These are phyloP conservation scores for Trichoderma harzianum DNA, from an alignment of 2,329 filamentous ascomycete genomes.

Conservation along the genomic window DNA sequence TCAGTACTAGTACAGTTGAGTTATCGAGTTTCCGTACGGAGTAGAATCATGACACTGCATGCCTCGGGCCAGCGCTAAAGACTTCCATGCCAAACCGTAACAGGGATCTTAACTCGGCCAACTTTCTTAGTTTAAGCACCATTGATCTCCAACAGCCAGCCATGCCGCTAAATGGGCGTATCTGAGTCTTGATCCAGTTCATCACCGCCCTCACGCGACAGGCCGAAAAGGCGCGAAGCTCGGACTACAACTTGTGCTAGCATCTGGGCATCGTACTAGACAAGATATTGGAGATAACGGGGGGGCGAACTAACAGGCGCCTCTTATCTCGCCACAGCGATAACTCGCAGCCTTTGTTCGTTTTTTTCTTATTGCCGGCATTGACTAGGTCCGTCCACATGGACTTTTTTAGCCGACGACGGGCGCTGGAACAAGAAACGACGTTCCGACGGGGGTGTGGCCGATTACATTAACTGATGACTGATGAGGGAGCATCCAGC, in stretches of 20 bases:
- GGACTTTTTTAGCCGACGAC: not conserved
- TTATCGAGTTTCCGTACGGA: not conserved
- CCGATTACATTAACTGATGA: not conserved
- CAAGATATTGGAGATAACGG: conserved; percentile 2
- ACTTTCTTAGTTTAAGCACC: not conserved
- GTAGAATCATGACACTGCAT: not conserved
- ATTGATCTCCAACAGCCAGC: not conserved
- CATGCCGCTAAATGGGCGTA: not conserved
- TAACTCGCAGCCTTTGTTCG: not conserved
- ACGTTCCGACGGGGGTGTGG: not conserved
- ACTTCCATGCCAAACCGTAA: not conserved
- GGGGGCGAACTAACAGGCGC: not conserved
- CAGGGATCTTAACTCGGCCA: not conserved
- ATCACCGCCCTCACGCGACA: not conserved
- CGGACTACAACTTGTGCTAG: not conserved
- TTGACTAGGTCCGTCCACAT: not conserved
- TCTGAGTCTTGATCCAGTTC: not conserved
- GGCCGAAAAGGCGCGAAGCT: not conserved
- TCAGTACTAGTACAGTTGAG: not conserved
- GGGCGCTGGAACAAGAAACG: not conserved
- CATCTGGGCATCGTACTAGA: not conserved
- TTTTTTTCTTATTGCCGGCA: not conserved
- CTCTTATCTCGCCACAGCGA: conserved; percentile 4
- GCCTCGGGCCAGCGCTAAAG: not conserved
- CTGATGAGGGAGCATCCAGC: not conserved